Percentiles rank a stretch among this genome's conserved stretches.
These are phyloP conservation scores for Sugiyamaella japonica DNA, from an alignment of 1,139 yeast genomes.

Conservation along the genomic window DNA sequence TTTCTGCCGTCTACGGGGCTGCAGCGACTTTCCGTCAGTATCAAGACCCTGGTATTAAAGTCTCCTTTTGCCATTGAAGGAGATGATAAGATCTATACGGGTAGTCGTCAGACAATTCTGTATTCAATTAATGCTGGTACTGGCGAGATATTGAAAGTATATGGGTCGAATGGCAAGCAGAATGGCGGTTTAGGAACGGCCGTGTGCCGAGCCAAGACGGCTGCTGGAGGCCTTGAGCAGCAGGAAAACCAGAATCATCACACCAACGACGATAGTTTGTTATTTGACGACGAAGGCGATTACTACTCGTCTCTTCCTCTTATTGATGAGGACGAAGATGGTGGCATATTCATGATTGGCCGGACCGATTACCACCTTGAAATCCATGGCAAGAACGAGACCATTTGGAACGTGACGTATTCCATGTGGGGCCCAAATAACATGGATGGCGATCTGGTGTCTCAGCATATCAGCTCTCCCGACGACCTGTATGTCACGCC, in stretches of 20 bases:
- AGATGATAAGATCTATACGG: slow-evolving; percentile 89
- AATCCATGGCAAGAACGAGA: slow-evolving; percentile 64
- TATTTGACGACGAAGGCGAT: slow-evolving; percentile 27
- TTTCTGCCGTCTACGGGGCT: slow-evolving; percentile 78
- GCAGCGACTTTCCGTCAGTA: slow-evolving; percentile 78
- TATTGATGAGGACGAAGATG: slow-evolving; percentile 23
- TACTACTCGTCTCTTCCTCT: slow-evolving; percentile 20
- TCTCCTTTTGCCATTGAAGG: slow-evolving; percentile 71
- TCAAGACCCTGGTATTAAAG: slow-evolving; percentile 72
- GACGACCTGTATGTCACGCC: slow-evolving; percentile 85
- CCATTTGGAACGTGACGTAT: slow-evolving; percentile 84
- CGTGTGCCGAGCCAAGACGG: slow-evolving; percentile 24
- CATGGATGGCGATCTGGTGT: slow-evolving; percentile 66
- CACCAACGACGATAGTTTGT: slow-evolving; percentile 19
- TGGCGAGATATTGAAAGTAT: slow-evolving; percentile 74
- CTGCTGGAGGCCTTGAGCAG: slow-evolving; percentile 4
- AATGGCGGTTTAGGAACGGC: slow-evolving; percentile 31
- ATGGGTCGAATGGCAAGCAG: slow-evolving; percentile 48
- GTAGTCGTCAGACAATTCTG: slow-evolving; percentile 73
- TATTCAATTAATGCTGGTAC: slow-evolving; percentile 71
- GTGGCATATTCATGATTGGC: slow-evolving; percentile 41
- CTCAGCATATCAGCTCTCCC: slow-evolving; percentile 42
- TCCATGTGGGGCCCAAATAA: slow-evolving; percentile 94
- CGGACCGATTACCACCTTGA: slow-evolving; percentile 55
- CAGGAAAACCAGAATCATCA: neutral